These are phyloP conservation scores for Diospyros kaki DNA, from an alignment of 148 eudicot genomes.

Conservation along the genomic window DNA sequence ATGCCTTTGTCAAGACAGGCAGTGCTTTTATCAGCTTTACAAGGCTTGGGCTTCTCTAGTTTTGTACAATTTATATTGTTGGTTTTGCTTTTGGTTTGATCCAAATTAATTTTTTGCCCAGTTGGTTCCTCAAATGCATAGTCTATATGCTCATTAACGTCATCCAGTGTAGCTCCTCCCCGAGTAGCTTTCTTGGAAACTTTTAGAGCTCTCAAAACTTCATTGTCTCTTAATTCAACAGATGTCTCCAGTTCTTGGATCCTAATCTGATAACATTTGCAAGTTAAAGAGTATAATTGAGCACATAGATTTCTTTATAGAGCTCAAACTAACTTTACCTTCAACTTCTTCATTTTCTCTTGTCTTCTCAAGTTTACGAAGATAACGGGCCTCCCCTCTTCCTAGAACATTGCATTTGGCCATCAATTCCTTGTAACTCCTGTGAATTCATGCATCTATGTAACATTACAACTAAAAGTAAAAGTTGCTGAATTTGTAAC, in stretches of 20 bases:
- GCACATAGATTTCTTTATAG: neutral
- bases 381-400: constrained; percentile 70
- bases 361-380: constrained; percentile 70
- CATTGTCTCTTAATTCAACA: constrained; percentile 74
- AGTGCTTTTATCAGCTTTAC: constrained; percentile 11
- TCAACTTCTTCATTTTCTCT: constrained; percentile 57
- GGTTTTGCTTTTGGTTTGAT: constrained; percentile 23
- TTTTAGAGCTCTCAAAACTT: constrained; percentile 54
- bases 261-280: constrained; percentile 35
- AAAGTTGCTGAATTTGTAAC: no score
- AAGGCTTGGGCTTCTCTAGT: constrained; percentile 21
- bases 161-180: constrained; percentile 7
- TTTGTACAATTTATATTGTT: constrained; percentile 21
- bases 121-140: constrained; percentile 26
- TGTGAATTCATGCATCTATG: neutral
- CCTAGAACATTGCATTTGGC: constrained; percentile 71
- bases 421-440: constrained; percentile 87
- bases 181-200: constrained; percentile 34
- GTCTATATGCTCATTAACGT: constrained; percentile 17
- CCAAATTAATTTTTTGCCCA: constrained; percentile 31
- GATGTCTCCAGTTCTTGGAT: constrained; percentile 64
- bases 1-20: constrained; percentile 15
- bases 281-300: constrained; percentile 5
- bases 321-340: constrained; percentile 37
- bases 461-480: no score